Percentiles rank a stretch among this genome's conserved stretches.
phyloP scores from a whole-genome alignment of 495 filamentous ascomycete species.

The Aeminium ludgeri region DNA sequence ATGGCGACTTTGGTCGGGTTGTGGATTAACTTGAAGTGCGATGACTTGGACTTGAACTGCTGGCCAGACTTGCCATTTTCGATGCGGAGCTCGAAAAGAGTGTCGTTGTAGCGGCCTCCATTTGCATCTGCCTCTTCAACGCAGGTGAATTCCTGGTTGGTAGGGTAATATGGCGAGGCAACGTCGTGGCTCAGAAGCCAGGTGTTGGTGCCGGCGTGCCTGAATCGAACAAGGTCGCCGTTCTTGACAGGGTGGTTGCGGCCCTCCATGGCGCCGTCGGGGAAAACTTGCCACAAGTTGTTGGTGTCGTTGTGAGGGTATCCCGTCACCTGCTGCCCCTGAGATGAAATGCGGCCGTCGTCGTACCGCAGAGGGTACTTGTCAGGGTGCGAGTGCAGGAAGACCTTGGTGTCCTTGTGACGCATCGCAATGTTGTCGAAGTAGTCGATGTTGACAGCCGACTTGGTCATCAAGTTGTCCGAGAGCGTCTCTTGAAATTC shows the following conservation, averaged over 20 bases:
- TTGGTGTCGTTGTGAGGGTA: constrained; percentile 98
- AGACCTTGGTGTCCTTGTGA: constrained; percentile 95
- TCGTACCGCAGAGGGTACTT: constrained; percentile 88
- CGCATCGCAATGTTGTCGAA: constrained; percentile 74
- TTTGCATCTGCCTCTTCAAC: constrained; percentile 54
- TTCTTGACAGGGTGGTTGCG: constrained; percentile 53
- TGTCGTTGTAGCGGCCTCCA: constrained; percentile 71
- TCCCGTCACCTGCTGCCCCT: constrained; percentile 87
- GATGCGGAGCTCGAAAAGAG: constrained; percentile 81
- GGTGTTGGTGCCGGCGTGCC: constrained; percentile 75
- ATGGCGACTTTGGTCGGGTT: constrained; percentile 87
- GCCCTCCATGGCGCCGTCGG: constrained; percentile 39
- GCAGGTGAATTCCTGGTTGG: constrained; percentile 96
- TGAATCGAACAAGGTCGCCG: constrained; percentile 73
- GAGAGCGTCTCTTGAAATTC: constrained; percentile 94
- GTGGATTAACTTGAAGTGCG: constrained; percentile 90
- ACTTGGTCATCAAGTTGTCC: constrained; percentile 80
- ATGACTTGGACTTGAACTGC: constrained; percentile 73
- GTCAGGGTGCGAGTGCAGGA: constrained; percentile 83
- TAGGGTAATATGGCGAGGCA: constrained; percentile 91
- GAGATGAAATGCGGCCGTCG: constrained; percentile 90
- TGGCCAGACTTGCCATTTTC: constrained; percentile 70
- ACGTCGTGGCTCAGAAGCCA: constrained; percentile 90
- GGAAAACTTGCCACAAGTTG: constrained; percentile 93
- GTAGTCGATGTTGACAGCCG: constrained; percentile 73